Base-by-base conservation (phyloP, 345 rosid genomes). In the Carallia pectinifolia region DNA sequence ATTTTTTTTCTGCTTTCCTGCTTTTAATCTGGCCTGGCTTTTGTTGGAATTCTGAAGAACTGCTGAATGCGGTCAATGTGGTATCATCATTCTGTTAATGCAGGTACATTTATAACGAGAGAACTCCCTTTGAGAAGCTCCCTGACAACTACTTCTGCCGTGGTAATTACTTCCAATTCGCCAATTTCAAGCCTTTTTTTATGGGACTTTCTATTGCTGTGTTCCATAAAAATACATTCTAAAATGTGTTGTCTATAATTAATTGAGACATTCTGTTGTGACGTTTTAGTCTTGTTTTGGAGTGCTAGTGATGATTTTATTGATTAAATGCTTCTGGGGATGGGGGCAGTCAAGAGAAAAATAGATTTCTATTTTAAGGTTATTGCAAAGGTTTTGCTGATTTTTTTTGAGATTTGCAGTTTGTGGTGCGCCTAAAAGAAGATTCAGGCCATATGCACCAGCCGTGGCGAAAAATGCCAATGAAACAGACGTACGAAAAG, bases 401-500 rank as follows among this genome's bases (percentile, higher is more conserved):
- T 63, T 53, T 6, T 19, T 6, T 65, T 37, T 15, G 1, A 58
- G 44, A 12, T 63, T 64, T 81, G 83, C 88, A 91, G 99, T 95
- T 56, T 95, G 97, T 74, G 97, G 92, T 67, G 98, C 97, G 74
- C 96, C 99, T 7, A 95, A 95, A 74, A 77, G 99, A 70, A 85
- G 99, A 68, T 91, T 94, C 50, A 91, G 81, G 82, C 67, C 84
- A 18, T 95, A 87, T 71, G 66, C 71, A 58, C 90, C 96, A 0
- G 67, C 86, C n/a, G 93, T 87, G 72, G 23, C 78, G 65, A 95
- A 79, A 82, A 83, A 82, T 70, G 93, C 83, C 1, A 91, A 95
- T 44, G 86, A 73, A 47, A 74, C 64, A 15, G 89, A 79, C 56
- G 85, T 75, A 53, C 82, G 99, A 62, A 95, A 86, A 74, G 88